These are phyloP conservation scores for Papiliotrema terrestris DNA, from an alignment of 1,284 basidiomycete species.

Conservation along the genomic window DNA sequence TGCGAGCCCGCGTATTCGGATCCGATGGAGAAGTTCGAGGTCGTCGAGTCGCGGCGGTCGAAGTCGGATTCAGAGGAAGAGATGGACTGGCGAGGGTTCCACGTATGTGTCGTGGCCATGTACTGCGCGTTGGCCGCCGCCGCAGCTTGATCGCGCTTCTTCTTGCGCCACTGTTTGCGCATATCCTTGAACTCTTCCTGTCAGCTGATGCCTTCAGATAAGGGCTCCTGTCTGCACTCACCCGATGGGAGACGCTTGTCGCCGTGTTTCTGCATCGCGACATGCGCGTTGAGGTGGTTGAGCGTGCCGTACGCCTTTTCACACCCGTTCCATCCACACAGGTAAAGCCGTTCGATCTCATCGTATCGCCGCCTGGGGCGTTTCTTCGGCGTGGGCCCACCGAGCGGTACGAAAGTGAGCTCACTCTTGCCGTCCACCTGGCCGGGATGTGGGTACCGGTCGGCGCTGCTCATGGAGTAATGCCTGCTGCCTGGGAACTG, in stretches of 20 bases:
- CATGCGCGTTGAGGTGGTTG: constrained; percentile 58
- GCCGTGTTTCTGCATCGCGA: constrained; percentile 58
- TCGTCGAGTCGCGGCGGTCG: constrained; percentile 26
- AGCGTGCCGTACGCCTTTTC: constrained; percentile 55
- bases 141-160: constrained; percentile 69
- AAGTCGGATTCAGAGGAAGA: constrained; percentile 26
- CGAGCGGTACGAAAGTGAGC: constrained; percentile 25
- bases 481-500: constrained; percentile 18
- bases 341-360: constrained; percentile 57
- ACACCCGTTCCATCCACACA: constrained; percentile 55
- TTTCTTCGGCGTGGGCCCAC: constrained; percentile 42
- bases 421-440: background rate
- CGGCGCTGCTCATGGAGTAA: constrained; percentile 22
- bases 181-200: constrained; percentile 91
- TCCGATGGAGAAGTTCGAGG: constrained; percentile 16
- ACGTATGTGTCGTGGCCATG: constrained; percentile 1
- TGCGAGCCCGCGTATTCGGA: constrained; percentile 10
- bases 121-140: constrained; percentile 27
- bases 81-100: constrained; percentile 10
- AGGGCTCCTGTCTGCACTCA: constrained; percentile 26
- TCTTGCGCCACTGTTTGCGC: constrained; percentile 89
- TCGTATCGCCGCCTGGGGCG: constrained; percentile 51
- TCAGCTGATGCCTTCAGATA: constrained; percentile 4
- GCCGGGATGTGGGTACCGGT: background rate
- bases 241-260: constrained; percentile 53